Conservation (phyloP, 768 basidiomycete species). For the Xerocomellus intermedius region DNA sequence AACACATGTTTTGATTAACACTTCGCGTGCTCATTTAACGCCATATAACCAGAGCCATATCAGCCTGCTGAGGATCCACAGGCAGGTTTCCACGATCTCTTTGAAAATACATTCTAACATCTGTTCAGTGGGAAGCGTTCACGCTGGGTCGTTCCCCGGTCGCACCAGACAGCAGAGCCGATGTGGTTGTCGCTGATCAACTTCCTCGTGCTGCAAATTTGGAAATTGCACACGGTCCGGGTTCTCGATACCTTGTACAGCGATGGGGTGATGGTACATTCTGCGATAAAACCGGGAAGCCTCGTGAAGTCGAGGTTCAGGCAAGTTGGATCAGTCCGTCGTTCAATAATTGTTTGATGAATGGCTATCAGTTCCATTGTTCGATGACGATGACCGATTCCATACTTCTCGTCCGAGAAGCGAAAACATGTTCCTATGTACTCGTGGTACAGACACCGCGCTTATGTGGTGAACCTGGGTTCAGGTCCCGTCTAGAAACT, state of each 20-base stretch:
- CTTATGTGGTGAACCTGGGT: constrained; percentile 90
- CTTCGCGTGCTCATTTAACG: constrained; percentile 20
- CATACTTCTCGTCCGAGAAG: constrained; percentile 89
- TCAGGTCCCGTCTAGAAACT: constrained; percentile 70
- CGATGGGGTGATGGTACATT: constrained; percentile 87
- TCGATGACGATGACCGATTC: constrained; percentile 92
- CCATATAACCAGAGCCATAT: constrained; percentile 53
- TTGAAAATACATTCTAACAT: constrained; percentile 22
- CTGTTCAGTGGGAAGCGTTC: constrained; percentile 70
- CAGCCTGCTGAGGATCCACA: constrained; percentile 85
- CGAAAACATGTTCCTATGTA: constrained; percentile 91
- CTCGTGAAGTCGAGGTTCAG: constrained; percentile 94
- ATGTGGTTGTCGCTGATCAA: constrained; percentile 65
- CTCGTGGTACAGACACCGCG: constrained; percentile 94
- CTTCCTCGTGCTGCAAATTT: constrained; percentile 65
- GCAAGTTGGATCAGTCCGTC: constrained; percentile 40
- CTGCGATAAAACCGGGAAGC: constrained; percentile 89
- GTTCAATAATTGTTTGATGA: constrained; percentile 3
- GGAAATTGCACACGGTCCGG: constrained; percentile 72
- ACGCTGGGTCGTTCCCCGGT: constrained; percentile 71
- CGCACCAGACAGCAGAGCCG: constrained; percentile 56
- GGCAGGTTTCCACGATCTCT: constrained; percentile 44
- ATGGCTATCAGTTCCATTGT: constrained; percentile 75
- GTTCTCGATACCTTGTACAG: constrained; percentile 89
- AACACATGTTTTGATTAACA: constrained; percentile 29